Percentiles rank a stretch among this genome's conserved stretches.
These are phyloP conservation scores for Pythium diclinum DNA, from an alignment of 352 stramenopile species.

Conservation along the genomic window DNA sequence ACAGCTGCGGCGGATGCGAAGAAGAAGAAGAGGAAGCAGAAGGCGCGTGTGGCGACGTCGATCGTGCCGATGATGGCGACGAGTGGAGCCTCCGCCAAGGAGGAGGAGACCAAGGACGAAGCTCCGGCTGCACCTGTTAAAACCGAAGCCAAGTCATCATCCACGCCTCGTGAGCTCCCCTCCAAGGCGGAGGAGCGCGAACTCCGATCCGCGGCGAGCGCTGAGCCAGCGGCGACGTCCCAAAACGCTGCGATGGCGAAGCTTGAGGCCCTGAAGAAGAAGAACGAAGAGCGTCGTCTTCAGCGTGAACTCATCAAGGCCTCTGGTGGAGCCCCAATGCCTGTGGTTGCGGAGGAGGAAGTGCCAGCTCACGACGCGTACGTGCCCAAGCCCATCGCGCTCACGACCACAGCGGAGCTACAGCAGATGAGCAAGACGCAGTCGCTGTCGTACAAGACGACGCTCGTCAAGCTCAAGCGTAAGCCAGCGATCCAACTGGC, in stretches of 20 bases:
- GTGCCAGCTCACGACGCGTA: conserved; percentile 42
- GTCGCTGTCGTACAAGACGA: conserved; percentile 61
- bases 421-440: conserved; percentile 43
- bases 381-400: conserved; percentile 59
- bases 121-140: background rate
- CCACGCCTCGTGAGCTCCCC: background rate
- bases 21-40: conserved; percentile 28
- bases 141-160: background rate
- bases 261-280: conserved; percentile 63
- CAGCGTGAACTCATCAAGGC: conserved; percentile 33
- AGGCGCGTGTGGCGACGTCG: conserved; percentile 28
- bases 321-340: background rate
- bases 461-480: conserved; percentile 69
- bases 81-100: background rate
- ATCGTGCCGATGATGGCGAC: conserved; percentile 31
- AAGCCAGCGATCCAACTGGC: conserved; percentile 84
- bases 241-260: conserved; percentile 70
- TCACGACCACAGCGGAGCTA: conserved; percentile 66
- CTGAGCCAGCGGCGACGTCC: conserved; percentile 28
- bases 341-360: conserved; percentile 22
- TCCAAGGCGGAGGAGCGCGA: background rate
- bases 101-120: conserved; percentile 15
- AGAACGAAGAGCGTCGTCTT: conserved; percentile 75
- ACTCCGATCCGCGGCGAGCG: background rate
- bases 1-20: background rate